phyloP scores from a whole-genome alignment of 345 rosid species.

The Sisymbrium irio region DNA sequence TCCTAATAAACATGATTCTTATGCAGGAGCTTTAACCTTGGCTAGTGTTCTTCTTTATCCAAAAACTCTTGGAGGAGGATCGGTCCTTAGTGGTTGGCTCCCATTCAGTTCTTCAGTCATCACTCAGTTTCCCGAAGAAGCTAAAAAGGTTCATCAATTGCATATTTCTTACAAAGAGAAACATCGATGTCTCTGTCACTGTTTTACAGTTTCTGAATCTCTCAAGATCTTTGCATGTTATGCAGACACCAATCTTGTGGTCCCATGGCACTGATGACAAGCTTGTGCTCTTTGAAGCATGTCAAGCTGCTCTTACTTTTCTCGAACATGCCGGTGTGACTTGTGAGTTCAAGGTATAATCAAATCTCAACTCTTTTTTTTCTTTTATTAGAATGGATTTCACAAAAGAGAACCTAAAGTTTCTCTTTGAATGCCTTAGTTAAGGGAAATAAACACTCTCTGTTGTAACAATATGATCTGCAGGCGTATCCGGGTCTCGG shows the following conservation, averaged over 20 bases:
- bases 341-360: no score
- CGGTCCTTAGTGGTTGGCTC: slow-evolving; percentile 81
- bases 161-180: no score
- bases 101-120: slow-evolving; percentile 62
- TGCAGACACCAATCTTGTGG: neutral
- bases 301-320: neutral
- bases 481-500: no score
- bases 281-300: neutral
- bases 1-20: neutral
- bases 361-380: no score
- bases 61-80: slow-evolving; percentile 76
- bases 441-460: no score
- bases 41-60: slow-evolving; percentile 77
- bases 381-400: no score
- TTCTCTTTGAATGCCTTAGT: no score
- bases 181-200: no score
- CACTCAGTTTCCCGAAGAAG: slow-evolving; percentile 18
- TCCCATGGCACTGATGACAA: neutral
- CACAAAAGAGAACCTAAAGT: no score
- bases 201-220: no score
- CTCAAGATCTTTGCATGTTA: neutral
- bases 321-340: neutral
- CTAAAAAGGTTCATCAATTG: no score
- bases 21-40: slow-evolving; percentile 77
- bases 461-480: no score